Evolutionary conservation across 1,284 basidiomycete species (phyloP), one percentile per base, ranked within the genome.

Genomic region (Sphaerobolus stellatus): DNA sequence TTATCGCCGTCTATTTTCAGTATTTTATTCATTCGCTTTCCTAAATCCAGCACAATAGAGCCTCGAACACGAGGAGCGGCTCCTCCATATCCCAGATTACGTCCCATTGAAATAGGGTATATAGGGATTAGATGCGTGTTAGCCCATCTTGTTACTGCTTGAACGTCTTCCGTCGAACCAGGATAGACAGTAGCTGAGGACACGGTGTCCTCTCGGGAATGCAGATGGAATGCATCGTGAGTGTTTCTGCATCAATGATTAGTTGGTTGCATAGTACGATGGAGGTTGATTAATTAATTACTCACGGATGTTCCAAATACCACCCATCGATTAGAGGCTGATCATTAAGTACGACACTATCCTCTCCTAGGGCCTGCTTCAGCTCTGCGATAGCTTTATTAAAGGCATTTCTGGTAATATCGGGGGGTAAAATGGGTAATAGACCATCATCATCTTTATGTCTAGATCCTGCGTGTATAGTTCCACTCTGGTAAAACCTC

Each of bases 291-390:
- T 6, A 31, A 22, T 6, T 14, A n/a, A 5, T 18, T 4, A 43
- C 36, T 22, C 41, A 41, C 36, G 49, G 49, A 29, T 51, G 49
- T 29, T 51, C 49, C 49, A 51, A 24, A 22, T 51, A 51, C 49
- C 49, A 51, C 25, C 49, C 49, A 25, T 51, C 49, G 16, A 40
- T 24, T 5, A 51, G 34, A 4, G 31, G 13, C n/a, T 40, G 38
- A 25, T 51, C 49, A 36, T 51, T 41, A 8, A 51, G 16, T 11
- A 51, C 49, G n/a, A 51, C 34, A 38, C 27, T 33, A 40, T 40
- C 14, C 29, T 51, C 49, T 18, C 49, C 49, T 40, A 51, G 49
- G 14, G 16, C 18, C 8, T 31, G 14, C 29, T 29, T 36, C 4
- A 51, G 49, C 30, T 51, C 34, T 41, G 20, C 22, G 22, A 51